Evolutionary conservation across 192 early-diverging fungal genomes (phyloP).

Genomic region (Podila clonocystis): DNA sequence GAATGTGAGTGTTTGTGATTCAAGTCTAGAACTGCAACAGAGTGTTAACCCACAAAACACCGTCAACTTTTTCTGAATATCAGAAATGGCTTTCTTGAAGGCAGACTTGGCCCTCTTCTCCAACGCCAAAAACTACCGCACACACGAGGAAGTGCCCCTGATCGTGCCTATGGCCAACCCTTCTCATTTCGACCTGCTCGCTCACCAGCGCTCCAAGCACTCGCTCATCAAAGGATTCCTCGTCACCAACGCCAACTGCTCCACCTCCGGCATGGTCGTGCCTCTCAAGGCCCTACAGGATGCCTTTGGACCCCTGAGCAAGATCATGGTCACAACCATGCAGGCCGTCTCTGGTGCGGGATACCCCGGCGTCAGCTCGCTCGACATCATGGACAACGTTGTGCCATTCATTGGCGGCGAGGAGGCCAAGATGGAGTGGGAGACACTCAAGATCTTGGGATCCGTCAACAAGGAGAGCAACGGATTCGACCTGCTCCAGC

Average conservation of each 20-base stretch:
- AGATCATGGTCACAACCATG: slow-evolving; percentile 89
- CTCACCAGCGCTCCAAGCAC: slow-evolving; percentile 74
- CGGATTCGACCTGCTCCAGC: slow-evolving; percentile 61
- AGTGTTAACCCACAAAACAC: neutral
- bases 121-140: slow-evolving; percentile 97
- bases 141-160: slow-evolving; percentile 87
- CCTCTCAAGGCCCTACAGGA: slow-evolving; percentile 89
- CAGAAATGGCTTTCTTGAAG: slow-evolving; percentile 88
- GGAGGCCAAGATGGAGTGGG: slow-evolving; percentile 97
- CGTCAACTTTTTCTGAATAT: neutral
- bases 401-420: slow-evolving; percentile 96
- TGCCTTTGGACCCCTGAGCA: slow-evolving; percentile 86
- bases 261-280: slow-evolving; percentile 96
- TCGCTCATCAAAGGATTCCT: slow-evolving; percentile 82
- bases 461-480: slow-evolving; percentile 59
- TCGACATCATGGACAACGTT: slow-evolving; percentile 97
- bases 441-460: slow-evolving; percentile 93
- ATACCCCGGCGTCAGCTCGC: slow-evolving; percentile 94
- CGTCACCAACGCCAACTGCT: slow-evolving; percentile 98
- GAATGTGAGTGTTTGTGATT: neutral
- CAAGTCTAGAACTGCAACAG: neutral
- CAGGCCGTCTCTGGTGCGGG: slow-evolving; percentile 98
- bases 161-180: slow-evolving; percentile 95
- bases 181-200: slow-evolving; percentile 85
- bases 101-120: slow-evolving; percentile 92